Evolutionary conservation across 805 yeast genomes (phyloP).

Genomic region (Cyberlindnera euphorbiiphila): DNA sequence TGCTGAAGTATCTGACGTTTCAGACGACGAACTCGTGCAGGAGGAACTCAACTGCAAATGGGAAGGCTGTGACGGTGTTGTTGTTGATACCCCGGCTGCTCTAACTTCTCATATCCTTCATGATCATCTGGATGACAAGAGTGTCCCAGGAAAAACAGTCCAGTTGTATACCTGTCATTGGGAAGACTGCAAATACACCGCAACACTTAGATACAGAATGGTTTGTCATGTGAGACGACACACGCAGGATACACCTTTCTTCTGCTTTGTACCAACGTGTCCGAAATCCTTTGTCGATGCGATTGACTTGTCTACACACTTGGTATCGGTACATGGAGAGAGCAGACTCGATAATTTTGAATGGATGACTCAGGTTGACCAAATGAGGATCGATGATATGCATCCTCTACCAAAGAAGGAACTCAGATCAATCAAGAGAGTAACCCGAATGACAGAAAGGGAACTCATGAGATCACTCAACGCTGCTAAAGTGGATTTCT

Average conservation of each 20-base stretch:
- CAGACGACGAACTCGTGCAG: constrained; percentile 4
- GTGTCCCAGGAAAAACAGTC: constrained; percentile 1
- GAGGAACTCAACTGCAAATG: constrained; percentile 15
- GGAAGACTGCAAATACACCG: constrained; percentile 52
- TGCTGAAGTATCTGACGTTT: constrained; percentile 5
- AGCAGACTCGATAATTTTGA: constrained; percentile 10
- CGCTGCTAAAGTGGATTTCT: constrained; percentile 21
- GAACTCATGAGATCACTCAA: constrained; percentile 11
- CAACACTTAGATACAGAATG: constrained; percentile 51
- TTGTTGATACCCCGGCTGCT: background rate
- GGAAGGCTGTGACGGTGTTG: constrained; percentile 5
- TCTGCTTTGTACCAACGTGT: constrained; percentile 66
- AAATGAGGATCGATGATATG: constrained; percentile 10
- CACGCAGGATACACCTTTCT: constrained; percentile 63
- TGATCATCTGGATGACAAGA: constrained; percentile 12
- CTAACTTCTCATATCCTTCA: constrained; percentile 13
- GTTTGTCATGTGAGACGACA: constrained; percentile 62
- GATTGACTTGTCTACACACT: constrained; percentile 62
- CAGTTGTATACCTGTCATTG: constrained; percentile 43
- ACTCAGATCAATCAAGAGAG: constrained; percentile 8
- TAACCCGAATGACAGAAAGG: constrained; percentile 10
- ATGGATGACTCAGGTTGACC: constrained; percentile 20
- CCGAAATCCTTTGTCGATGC: constrained; percentile 52
- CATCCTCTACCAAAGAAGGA: constrained; percentile 8
- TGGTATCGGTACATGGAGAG: constrained; percentile 48